Evolutionary conservation across 768 basidiomycete species (phyloP).

Genomic region (Agrocybe pediades): DNA sequence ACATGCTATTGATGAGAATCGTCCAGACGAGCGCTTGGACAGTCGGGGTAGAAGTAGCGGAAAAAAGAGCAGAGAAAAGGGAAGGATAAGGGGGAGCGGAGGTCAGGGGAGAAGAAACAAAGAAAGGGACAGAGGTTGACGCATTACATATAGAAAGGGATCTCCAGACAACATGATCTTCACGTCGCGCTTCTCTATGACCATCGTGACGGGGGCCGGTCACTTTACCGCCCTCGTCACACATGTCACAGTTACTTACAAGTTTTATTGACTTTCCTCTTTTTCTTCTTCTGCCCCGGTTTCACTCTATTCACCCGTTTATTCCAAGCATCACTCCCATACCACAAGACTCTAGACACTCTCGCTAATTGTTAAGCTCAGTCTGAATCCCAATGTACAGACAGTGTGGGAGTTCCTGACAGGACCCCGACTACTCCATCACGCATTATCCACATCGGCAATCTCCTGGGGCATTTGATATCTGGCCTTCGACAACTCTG

Average conservation of each 20-base stretch:
- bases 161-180: not conserved
- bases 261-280: not conserved
- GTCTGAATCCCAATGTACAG: not conserved
- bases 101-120: not conserved
- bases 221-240: not conserved
- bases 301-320: not conserved
- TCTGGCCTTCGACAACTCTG: not conserved
- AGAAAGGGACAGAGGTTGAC: not conserved
- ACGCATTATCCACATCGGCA: not conserved
- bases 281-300: not conserved
- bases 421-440: not conserved
- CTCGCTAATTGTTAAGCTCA: not conserved
- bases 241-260: not conserved
- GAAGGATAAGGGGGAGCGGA: not conserved
- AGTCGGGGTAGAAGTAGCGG: not conserved
- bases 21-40: not conserved
- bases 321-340: not conserved
- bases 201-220: not conserved
- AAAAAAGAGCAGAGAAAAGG: not conserved
- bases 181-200: not conserved
- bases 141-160: constrained; percentile 2
- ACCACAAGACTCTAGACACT: not conserved
- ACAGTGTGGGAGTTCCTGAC: not conserved
- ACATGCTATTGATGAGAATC: constrained; percentile 3
- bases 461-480: not conserved